These are phyloP conservation scores for Rhizopogon roseolus DNA, from an alignment of 768 basidiomycete species.

Conservation along the genomic window DNA sequence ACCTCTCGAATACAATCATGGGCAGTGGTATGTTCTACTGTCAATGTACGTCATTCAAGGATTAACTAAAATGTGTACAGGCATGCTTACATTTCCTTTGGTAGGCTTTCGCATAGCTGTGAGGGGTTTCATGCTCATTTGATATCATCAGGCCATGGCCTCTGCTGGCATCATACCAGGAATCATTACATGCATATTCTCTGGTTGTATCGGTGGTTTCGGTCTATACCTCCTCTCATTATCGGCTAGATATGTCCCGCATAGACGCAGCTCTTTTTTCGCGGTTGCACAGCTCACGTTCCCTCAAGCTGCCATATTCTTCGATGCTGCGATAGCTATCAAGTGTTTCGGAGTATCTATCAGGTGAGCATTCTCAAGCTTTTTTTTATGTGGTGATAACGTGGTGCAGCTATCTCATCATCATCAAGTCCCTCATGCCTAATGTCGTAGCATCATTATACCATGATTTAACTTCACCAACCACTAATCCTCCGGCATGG, in stretches of 20 bases:
- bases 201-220: slow-evolving; percentile 70
- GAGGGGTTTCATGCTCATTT: neutral
- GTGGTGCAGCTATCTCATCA: slow-evolving; percentile 70
- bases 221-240: slow-evolving; percentile 86
- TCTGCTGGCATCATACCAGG: slow-evolving; percentile 89
- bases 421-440: slow-evolving; percentile 91
- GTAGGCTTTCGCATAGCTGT: slow-evolving; percentile 32
- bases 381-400: neutral
- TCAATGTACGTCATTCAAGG: neutral
- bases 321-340: slow-evolving; percentile 90
- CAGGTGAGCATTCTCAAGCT: slow-evolving; percentile 45
- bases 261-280: slow-evolving; percentile 79
- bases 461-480: slow-evolving; percentile 65
- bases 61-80: slow-evolving; percentile 29
- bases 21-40: slow-evolving; percentile 64
- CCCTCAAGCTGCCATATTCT: slow-evolving; percentile 81
- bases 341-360: slow-evolving; percentile 98
- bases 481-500: slow-evolving; percentile 70
- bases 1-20: slow-evolving; percentile 86
- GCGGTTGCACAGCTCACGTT: slow-evolving; percentile 83
- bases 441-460: slow-evolving; percentile 82
- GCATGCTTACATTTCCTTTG: slow-evolving; percentile 87
- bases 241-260: slow-evolving; percentile 72
- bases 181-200: slow-evolving; percentile 80
- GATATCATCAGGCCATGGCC: slow-evolving; percentile 69